Percentiles rank a stretch among this genome's conserved stretches.
Evolutionary conservation across 352 stramenopile species (phyloP).

Genomic region (Pythium brachiatum): DNA sequence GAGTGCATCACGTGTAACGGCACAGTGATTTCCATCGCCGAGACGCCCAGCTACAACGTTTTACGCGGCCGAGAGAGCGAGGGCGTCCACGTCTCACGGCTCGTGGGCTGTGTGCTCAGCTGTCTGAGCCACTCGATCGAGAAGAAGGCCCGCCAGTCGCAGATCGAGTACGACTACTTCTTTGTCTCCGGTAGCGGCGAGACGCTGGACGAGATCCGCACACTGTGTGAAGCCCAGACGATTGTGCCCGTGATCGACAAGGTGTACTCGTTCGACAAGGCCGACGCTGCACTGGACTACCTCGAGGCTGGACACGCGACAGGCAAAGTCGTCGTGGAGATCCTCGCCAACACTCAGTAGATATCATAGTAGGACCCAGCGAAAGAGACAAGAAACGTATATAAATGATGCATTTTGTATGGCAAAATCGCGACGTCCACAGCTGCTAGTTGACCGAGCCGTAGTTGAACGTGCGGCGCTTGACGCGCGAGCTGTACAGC

Average conservation of each 20-base stretch:
- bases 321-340: slow-evolving; percentile 68
- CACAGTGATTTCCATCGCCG: slow-evolving; percentile 55
- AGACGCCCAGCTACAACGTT: slow-evolving; percentile 46
- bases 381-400: background rate
- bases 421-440: background rate
- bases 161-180: slow-evolving; percentile 58
- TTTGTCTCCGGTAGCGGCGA: slow-evolving; percentile 42
- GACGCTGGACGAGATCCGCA: slow-evolving; percentile 50
- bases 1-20: slow-evolving; percentile 56
- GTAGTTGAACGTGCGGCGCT: slow-evolving; percentile 47
- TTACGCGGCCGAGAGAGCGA: slow-evolving; percentile 31
- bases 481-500: slow-evolving; percentile 60
- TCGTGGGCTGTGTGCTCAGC: slow-evolving; percentile 48
- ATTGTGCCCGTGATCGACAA: slow-evolving; percentile 65
- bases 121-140: slow-evolving; percentile 61
- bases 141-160: slow-evolving; percentile 41
- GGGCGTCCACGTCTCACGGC: slow-evolving; percentile 41
- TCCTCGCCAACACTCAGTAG: slow-evolving; percentile 18
- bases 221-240: slow-evolving; percentile 38
- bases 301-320: slow-evolving; percentile 55
- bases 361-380: background rate
- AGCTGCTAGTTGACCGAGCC: slow-evolving; percentile 25
- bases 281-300: slow-evolving; percentile 58
- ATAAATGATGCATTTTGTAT: background rate
- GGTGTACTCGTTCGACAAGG: slow-evolving; percentile 67